These are phyloP conservation scores for Debaryomyces maramus DNA, from an alignment of 805 yeast genomes.

Conservation along the genomic window DNA sequence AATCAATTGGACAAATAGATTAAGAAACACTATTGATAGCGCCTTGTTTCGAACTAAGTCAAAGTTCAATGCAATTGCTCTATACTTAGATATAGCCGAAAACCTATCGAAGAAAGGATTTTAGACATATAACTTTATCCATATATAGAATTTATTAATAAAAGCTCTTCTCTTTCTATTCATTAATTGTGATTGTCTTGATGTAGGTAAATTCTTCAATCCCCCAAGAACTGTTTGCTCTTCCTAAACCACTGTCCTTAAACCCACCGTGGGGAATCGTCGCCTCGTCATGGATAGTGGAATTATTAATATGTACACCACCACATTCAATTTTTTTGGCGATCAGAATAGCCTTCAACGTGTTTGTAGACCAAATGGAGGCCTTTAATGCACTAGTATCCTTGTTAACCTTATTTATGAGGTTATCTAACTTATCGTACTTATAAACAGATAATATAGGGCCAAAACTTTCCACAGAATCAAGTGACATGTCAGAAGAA, in stretches of 20 bases:
- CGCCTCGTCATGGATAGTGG: conserved; percentile 36
- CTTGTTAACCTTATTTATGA: conserved; percentile 25
- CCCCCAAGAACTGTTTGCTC: conserved; percentile 45
- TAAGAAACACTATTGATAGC: conserved; percentile 39
- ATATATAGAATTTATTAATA: conserved; percentile 1
- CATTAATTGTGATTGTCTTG: conserved; percentile 34
- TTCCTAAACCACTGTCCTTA: conserved; percentile 37
- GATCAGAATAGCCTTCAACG: conserved; percentile 29
- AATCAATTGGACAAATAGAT: conserved; percentile 74
- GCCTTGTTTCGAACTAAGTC: conserved; percentile 30
- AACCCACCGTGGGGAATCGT: conserved; percentile 49
- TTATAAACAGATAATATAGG: conserved; percentile 37
- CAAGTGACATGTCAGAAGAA: conserved; percentile 27
- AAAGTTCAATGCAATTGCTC: conserved; percentile 62
- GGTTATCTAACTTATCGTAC: conserved; percentile 17
- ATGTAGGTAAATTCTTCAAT: conserved; percentile 38
- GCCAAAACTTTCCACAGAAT: conserved; percentile 41
- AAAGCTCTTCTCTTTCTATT: conserved; percentile 4
- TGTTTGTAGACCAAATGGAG: conserved; percentile 42
- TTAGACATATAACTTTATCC: conserved; percentile 21
- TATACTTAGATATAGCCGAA: conserved; percentile 69
- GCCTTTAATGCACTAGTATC: conserved; percentile 40
- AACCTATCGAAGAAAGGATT: conserved; percentile 59
- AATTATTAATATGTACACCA: conserved; percentile 38
- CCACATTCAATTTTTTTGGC: conserved; percentile 41